Conservation (phyloP, 805 yeast genomes). For the Myxozyma sirexii region DNA sequence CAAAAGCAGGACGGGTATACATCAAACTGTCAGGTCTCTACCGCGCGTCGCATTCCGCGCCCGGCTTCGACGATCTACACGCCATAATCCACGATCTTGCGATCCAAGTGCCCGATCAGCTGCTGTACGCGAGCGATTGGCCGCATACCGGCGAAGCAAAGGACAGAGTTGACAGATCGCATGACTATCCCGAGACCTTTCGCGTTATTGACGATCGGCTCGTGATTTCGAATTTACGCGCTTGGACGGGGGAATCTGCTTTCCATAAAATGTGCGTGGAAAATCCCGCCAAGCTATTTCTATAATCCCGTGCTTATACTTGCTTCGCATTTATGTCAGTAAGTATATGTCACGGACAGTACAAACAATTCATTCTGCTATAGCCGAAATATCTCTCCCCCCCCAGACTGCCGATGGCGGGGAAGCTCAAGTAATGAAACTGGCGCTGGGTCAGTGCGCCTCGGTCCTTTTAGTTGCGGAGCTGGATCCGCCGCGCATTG, state of each 20-base stretch:
- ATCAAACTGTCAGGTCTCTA: slow-evolving; percentile 12
- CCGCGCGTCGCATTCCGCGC: slow-evolving; percentile 1
- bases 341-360: too few relatives aligned
- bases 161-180: neutral
- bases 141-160: slow-evolving; percentile 6
- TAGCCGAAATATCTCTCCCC: neutral
- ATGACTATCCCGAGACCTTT: neutral
- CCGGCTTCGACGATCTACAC: neutral
- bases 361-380: neutral
- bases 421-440: neutral
- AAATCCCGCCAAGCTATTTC: slow-evolving; percentile 1
- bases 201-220: neutral
- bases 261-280: slow-evolving; percentile 1
- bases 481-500: neutral
- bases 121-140: slow-evolving; percentile 15
- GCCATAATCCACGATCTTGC: neutral
- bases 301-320: neutral
- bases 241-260: neutral
- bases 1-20: neutral
- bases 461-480: neutral
- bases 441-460: neutral
- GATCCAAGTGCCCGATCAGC: slow-evolving; percentile 3
- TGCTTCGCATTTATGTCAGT: neutral
- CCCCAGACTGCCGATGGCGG: neutral
- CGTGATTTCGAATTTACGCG: neutral